Conservation (phyloP, 768 basidiomycete species). For the Pleurotus platypus region DNA sequence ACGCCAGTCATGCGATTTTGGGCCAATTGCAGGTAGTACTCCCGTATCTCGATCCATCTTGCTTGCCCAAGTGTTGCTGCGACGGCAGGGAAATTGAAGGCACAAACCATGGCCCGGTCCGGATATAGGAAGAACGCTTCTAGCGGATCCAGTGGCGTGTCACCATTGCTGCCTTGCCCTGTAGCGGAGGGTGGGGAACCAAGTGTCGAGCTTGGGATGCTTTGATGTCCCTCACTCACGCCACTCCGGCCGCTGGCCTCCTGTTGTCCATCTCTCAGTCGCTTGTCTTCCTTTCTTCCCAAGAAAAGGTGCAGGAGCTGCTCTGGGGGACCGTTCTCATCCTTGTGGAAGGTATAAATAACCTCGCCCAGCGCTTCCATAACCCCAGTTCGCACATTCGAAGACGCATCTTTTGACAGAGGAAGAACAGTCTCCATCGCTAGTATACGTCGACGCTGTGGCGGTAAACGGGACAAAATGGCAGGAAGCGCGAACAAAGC, state of each 20-base stretch:
- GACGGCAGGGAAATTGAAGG: slow-evolving; percentile 92
- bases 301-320: slow-evolving; percentile 78
- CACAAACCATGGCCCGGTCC: slow-evolving; percentile 72
- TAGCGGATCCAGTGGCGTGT: slow-evolving; percentile 15
- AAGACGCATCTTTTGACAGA: slow-evolving; percentile 60
- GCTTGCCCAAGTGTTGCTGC: slow-evolving; percentile 72
- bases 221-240: background rate
- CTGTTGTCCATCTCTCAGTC: slow-evolving; percentile 35
- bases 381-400: slow-evolving; percentile 72
- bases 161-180: background rate
- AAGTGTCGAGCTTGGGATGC: slow-evolving; percentile 12
- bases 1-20: slow-evolving; percentile 60
- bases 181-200: slow-evolving; percentile 7
- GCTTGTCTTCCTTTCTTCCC: slow-evolving; percentile 47
- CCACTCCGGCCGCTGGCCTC: slow-evolving; percentile 13
- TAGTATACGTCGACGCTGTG: slow-evolving; percentile 52
- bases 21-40: slow-evolving; percentile 63
- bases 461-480: slow-evolving; percentile 63
- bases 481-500: slow-evolving; percentile 83
- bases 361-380: slow-evolving; percentile 90
- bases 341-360: slow-evolving; percentile 72
- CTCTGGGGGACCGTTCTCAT: slow-evolving; percentile 63
- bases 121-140: slow-evolving; percentile 60
- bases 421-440: slow-evolving; percentile 63
- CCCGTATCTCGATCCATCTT: slow-evolving; percentile 74